These are phyloP conservation scores for Gymnopilus dilepis DNA, from an alignment of 768 basidiomycete species.

Conservation along the genomic window DNA sequence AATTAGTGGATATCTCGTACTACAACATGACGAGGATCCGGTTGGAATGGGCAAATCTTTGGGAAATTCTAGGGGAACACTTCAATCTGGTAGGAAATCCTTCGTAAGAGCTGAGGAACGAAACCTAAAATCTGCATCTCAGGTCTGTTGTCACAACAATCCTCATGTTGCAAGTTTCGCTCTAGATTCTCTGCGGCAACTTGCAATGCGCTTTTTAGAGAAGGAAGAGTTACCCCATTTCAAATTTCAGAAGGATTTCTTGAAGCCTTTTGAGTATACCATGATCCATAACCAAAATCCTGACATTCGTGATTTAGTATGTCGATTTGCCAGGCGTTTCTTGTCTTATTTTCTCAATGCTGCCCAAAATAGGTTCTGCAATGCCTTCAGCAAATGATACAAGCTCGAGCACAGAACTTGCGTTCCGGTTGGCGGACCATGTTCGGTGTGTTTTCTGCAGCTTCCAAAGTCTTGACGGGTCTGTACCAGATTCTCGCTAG, in stretches of 20 bases:
- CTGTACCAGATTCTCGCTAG: slow-evolving; percentile 21
- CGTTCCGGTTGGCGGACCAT: slow-evolving; percentile 99
- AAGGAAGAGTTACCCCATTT: slow-evolving; percentile 98
- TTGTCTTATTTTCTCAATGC: not conserved
- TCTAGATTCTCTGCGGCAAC: slow-evolving; percentile 91
- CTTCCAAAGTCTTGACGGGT: slow-evolving; percentile 92
- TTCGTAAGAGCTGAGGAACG: not conserved
- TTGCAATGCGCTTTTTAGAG: slow-evolving; percentile 98
- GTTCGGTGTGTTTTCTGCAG: slow-evolving; percentile 98
- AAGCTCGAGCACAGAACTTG: slow-evolving; percentile 92
- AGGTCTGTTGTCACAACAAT: slow-evolving; percentile 99
- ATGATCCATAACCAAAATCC: slow-evolving; percentile 97
- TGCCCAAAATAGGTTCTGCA: slow-evolving; percentile 78
- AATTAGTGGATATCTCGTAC: slow-evolving; percentile 98
- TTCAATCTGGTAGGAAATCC: slow-evolving; percentile 83
- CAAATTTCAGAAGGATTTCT: slow-evolving; percentile 99
- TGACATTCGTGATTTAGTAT: slow-evolving; percentile 94
- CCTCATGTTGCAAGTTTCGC: slow-evolving; percentile 97
- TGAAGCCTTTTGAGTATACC: slow-evolving; percentile 97
- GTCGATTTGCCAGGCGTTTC: slow-evolving; percentile 3
- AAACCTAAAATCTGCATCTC: not conserved
- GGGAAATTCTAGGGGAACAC: slow-evolving; percentile 98
- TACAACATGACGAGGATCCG: slow-evolving; percentile 99
- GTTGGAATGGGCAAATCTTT: slow-evolving; percentile 96
- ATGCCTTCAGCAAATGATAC: slow-evolving; percentile 99